These are phyloP conservation scores for Pleurostoma richardsiae DNA, from an alignment of 2,329 filamentous ascomycete species.

Conservation along the genomic window DNA sequence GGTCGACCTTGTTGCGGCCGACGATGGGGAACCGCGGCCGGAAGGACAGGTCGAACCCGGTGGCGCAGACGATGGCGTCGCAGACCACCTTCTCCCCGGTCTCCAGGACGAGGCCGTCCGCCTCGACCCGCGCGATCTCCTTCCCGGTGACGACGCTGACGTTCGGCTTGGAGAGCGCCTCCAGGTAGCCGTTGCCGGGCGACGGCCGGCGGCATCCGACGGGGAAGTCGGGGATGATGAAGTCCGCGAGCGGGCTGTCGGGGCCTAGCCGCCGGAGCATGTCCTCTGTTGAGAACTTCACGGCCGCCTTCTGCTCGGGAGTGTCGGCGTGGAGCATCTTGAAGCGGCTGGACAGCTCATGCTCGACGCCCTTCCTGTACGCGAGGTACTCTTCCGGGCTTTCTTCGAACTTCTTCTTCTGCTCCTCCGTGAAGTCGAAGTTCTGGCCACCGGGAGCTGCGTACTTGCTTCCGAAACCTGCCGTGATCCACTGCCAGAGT, in stretches of 20 bases:
- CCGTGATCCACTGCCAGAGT: constrained; percentile 4
- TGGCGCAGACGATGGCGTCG: constrained; percentile 26
- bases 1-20: constrained; percentile 36
- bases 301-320: constrained; percentile 6
- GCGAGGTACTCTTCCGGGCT: constrained; percentile 7
- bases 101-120: constrained; percentile 16
- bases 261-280: constrained; percentile 11
- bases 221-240: constrained; percentile 23
- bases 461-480: constrained; percentile 5
- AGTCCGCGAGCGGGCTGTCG: constrained; percentile 5
- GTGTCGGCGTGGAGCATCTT: constrained; percentile 8
- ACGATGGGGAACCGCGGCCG: constrained; percentile 31
- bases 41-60: constrained; percentile 17
- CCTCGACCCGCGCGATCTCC: constrained; percentile 14
- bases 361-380: constrained; percentile 12
- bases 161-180: constrained; percentile 18
- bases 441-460: constrained; percentile 4
- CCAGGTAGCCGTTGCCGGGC: constrained; percentile 23
- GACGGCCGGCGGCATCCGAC: constrained; percentile 21
- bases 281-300: not conserved
- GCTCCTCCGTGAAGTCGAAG: constrained; percentile 3
- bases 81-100: constrained; percentile 17
- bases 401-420: constrained; percentile 7
- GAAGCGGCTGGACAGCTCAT: constrained; percentile 9
- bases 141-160: constrained; percentile 12